Base-by-base conservation (phyloP, 164 flowering plant species). In the Aristolochia fimbriata region DNA sequence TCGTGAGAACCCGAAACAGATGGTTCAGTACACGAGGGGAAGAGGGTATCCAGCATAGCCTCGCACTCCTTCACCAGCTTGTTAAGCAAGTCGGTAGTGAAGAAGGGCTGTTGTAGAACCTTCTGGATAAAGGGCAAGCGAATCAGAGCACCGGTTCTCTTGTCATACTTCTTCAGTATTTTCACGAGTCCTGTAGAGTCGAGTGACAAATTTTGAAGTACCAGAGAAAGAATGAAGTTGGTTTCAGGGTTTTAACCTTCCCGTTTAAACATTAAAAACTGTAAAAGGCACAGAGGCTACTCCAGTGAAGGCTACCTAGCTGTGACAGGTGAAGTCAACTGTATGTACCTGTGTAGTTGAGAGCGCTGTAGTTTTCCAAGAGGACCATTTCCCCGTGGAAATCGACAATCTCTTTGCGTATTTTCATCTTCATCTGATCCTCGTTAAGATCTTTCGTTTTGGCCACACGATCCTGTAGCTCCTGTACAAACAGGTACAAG, bases 371-470 rank as follows among this genome's bases (percentile, higher is more conserved):
- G 51, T 89, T 92, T 75, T 88, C 93, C 74, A 92, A 70, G 71
- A 92, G 71, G 50, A 92, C 94, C 98, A 92, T 92, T 68, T 92
- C 95, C 16, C 96, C 98, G 62, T 87, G 98, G 69, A 92, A 85
- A 65, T 92, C 93, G 4, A 87, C 96, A 50, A 92, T 85, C 71
- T 87, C 88, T 70, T 81, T 89, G 51, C 82, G 64, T 24, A 89
- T 46, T 24, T 43, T 62, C 37, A 62, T 46, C 30, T 43, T 62
- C 37, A 62, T 62, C 58, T 52, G 37, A 76, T 85, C 87, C 57
- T 88, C 88, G 41, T 66, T 71, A 6, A 69, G 76, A 27, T 76
- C 69, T 63, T 73, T 83, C 3, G 83, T 87, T 71, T 75, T 81
- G 51, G 77, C 82, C 19, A 83, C 82, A 22, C 82, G 73, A 53